These are phyloP conservation scores for Syzygium jambos DNA, from an alignment of 345 rosid genomes.

Conservation along the genomic window DNA sequence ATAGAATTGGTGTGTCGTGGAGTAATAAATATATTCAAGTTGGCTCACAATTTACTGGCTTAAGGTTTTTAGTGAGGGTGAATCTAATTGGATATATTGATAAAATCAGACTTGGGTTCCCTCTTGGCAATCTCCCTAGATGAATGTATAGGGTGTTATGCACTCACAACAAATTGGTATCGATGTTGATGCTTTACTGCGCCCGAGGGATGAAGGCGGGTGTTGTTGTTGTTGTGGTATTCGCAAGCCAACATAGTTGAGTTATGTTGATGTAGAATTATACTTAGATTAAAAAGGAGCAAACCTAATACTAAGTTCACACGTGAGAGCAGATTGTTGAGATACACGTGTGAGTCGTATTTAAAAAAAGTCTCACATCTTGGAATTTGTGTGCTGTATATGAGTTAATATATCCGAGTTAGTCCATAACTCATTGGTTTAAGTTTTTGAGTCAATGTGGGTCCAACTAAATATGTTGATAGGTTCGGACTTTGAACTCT, in stretches of 20 bases:
- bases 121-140: not conserved
- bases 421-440: not conserved
- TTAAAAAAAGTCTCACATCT: not conserved
- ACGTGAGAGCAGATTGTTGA: not conserved
- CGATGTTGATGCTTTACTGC: not conserved
- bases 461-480: not conserved
- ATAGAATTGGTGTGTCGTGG: too few relatives aligned
- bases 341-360: not conserved
- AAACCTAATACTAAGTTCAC: accelerated
- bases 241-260: not conserved
- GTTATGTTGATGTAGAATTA: not conserved
- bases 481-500: not conserved
- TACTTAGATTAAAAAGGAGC: not conserved
- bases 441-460: not conserved
- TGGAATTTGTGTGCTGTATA: not conserved
- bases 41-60: not conserved
- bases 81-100: too few relatives aligned
- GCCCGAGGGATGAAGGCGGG: not conserved
- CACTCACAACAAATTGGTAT: not conserved
- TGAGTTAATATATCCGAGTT: not conserved
- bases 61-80: not conserved
- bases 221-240: not conserved
- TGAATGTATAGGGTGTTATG: too few relatives aligned
- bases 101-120: not conserved
- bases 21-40: too few relatives aligned